phyloP scores from a whole-genome alignment of 345 rosid species.

The Durio zibethinus region DNA sequence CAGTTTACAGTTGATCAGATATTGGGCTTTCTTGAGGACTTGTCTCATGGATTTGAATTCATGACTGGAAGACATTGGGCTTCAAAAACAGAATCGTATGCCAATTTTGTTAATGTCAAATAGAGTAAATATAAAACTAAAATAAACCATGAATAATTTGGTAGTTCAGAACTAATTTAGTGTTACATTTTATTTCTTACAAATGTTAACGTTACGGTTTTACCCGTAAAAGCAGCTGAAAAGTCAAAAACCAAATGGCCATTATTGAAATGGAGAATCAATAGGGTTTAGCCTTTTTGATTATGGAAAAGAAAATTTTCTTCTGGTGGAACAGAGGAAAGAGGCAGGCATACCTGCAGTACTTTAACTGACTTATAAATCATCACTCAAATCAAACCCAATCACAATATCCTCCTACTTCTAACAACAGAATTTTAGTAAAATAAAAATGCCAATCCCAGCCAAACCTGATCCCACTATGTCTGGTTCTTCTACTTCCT shows the following conservation, averaged over 20 bases:
- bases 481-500: slow-evolving; percentile 1
- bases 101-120: not conserved
- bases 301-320: not conserved
- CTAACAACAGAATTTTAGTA: not conserved
- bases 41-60: not conserved
- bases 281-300: not conserved
- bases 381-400: not conserved
- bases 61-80: not conserved
- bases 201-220: no score
- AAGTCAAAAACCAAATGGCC: not conserved
- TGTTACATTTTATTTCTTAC: no score
- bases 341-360: not conserved
- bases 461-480: slow-evolving; percentile 17
- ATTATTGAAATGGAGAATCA: not conserved
- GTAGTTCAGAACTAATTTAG: no score
- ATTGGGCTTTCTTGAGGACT: not conserved
- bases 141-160: no score
- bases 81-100: not conserved
- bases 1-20: not conserved
- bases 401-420: slow-evolving; percentile 9
- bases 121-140: no score
- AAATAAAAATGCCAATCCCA: not conserved
- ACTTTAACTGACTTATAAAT: not conserved
- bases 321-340: not conserved
- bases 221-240: no score